phyloP scores from a whole-genome alignment of 108 stramenopile genomes.

The Epithemia pelagica region DNA sequence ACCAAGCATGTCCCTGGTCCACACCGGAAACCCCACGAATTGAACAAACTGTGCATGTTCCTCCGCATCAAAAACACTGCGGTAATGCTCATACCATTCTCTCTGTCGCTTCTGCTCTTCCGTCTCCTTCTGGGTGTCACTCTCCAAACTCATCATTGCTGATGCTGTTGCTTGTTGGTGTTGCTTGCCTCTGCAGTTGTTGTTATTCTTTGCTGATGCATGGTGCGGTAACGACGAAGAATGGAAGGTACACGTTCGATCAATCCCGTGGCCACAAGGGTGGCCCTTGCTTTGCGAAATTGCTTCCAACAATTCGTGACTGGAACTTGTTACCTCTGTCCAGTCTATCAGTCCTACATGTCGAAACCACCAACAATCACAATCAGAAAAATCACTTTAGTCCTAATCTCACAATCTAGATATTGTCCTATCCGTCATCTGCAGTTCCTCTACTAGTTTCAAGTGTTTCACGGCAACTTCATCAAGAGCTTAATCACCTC shows the following conservation, averaged over 20 bases:
- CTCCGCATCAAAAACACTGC: not conserved
- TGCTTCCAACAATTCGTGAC: too few relatives aligned
- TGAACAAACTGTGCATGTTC: not conserved
- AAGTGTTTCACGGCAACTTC: too few relatives aligned
- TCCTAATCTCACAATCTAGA: too few relatives aligned
- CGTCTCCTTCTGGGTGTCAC: not conserved
- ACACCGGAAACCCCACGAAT: not conserved
- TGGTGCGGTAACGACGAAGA: too few relatives aligned
- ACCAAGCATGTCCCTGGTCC: not conserved
- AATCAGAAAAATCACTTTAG: too few relatives aligned
- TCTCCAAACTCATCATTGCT: not conserved
- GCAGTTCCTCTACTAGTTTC: too few relatives aligned
- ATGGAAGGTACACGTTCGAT: too few relatives aligned
- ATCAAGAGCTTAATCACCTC: too few relatives aligned
- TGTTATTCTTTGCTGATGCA: not conserved
- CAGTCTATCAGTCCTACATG: too few relatives aligned
- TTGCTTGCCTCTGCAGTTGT: not conserved
- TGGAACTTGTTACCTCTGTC: too few relatives aligned
- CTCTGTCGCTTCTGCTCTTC: slow-evolving; percentile 1
- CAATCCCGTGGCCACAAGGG: not conserved
- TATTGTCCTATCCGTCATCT: too few relatives aligned
- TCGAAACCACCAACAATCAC: too few relatives aligned
- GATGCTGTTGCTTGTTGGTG: slow-evolving; percentile 1
- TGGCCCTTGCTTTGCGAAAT: not conserved
- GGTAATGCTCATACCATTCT: slow-evolving; percentile 1